phyloP scores from a whole-genome alignment of 176 grass and related monocot species.

The Carex myosuroides region DNA sequence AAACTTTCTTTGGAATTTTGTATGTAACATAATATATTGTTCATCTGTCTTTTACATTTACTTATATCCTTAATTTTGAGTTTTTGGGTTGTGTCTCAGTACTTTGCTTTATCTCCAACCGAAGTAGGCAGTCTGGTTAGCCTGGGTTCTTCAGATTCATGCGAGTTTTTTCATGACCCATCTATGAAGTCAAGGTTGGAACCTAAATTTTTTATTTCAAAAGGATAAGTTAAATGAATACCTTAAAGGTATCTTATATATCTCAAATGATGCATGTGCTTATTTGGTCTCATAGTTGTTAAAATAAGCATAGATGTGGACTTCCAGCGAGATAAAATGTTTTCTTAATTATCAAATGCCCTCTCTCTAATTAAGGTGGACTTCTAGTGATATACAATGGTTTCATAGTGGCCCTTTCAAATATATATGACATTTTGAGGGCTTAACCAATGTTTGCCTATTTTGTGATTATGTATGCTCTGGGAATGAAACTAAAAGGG shows the following conservation, averaged over 20 bases:
- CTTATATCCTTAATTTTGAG: slow-evolving; percentile 8
- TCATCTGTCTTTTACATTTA: neutral
- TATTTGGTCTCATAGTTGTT: neutral
- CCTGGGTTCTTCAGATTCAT: slow-evolving; percentile 79
- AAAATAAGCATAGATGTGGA: neutral
- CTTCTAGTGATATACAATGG: too few species aligned
- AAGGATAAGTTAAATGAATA: neutral
- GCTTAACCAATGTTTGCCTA: neutral
- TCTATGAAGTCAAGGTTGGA: slow-evolving; percentile 96
- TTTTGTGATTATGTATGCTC: too few species aligned
- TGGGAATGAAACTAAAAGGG: too few species aligned
- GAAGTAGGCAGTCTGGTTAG: slow-evolving; percentile 86
- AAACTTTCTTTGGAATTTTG: neutral
- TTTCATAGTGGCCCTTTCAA: neutral
- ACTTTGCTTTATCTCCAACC: slow-evolving; percentile 85
- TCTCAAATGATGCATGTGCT: neutral
- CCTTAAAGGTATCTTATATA: neutral
- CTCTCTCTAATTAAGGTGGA: too few species aligned
- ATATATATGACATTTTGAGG: neutral
- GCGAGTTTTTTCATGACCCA: slow-evolving; percentile 96
- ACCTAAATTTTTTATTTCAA: neutral
- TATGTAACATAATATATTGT: neutral
- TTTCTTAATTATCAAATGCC: too few species aligned
- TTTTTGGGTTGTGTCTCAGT: slow-evolving; percentile 29
- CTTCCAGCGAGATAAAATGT: too few species aligned